Base-by-base conservation (phyloP, 176 grass and related monocot genomes). In the Saccharum officinarum region DNA sequence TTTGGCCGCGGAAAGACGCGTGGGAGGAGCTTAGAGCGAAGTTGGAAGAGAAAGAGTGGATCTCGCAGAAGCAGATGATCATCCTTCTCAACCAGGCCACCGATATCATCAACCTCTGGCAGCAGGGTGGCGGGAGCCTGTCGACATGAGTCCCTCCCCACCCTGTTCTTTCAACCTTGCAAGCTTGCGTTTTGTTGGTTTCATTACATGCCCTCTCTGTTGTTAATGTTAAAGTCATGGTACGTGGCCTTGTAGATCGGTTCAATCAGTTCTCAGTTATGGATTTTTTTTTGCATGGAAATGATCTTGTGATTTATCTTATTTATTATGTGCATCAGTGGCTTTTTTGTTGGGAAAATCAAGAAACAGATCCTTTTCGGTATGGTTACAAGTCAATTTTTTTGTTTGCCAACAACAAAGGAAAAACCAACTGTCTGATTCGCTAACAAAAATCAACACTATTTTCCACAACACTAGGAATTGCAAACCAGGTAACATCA, bases 21-120 rank as follows among this genome's bases (percentile, higher is more conserved):
- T 97, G 94, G 94, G 94, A 97, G 38, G 87, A 91, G 73, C 94
- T 97, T 46, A 91, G 92, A 69, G 81, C 89, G 17, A 91, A 97
- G 69, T 78, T 97, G 14, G 91, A 92, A 80, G 91, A 97, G 78
- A 93, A 91, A 75, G 86, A 90, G 69, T 97, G 94, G 91, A 93
- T 97, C 81, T 91, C 94, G 2, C 91, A 93, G 80, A 97, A 91
- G 69, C 94, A 92, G 83, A 91, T 87, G 87, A 89, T 91, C 84
- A 91, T 89, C 63, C 89, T 97, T 62, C 91, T 97, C 42, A 97
- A 97, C 80, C 94, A 97, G 80, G 94, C 89, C 61, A 96, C 94
- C 0, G 94, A 96, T 86, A 87, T 96, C 78, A 96, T 96, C 54
- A 96, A 96, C 83, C 88, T 96, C 11, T 96, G 94, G 94, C 94